Base-by-base conservation (phyloP, 352 stramenopile species). In the Phytopythium mirpurense region DNA sequence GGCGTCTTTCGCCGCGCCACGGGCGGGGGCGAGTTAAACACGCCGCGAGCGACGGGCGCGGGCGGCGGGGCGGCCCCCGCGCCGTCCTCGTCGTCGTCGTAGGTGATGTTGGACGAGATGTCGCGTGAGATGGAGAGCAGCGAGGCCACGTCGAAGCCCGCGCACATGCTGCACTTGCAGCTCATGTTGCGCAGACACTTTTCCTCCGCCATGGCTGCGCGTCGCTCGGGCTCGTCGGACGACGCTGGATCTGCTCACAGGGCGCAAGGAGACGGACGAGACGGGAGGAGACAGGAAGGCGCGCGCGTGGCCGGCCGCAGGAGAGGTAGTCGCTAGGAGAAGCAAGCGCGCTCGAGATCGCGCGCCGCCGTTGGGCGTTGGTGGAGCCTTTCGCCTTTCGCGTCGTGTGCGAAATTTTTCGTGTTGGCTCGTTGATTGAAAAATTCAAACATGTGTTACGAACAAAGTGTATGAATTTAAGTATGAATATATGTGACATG, bases 171-270 rank as follows among this genome's bases (percentile, higher is more conserved):
- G 68, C 85, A 95, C 55, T 56, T 88, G 75, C 85, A 95, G 61
- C 73, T 95, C 77, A 91, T 90, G 63, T 86, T 93, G 54, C 85
- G 83, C 36, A 93, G 67, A 47, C 85, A 95, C 69, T 84, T 87
- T 37, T 90, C 68, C 42, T 83, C 78, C 31, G 66, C 72, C 81
- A 91, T 91, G n/a, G 31, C 59, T 40, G 42, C 21, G 56, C 2
- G 16, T 47, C 26, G 23, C n/a, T 44, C 15, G 18, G 15, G 23
- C 9, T 10, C 47, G 23, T 10, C 14, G 19, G 14, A 14, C 29
- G 27, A 23, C 9, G 9, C 11, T 2, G 5, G 18, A 8, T 6
- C 10, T 7, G 14, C 38, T 44, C 38, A 24, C 42, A n/a, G 26
- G n/a, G 16, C 19, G 26, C 24, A 34, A 4, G 26, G 11, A 7